Base-by-base conservation (phyloP, 495 filamentous ascomycete genomes). In the Podospora tetraspora region DNA sequence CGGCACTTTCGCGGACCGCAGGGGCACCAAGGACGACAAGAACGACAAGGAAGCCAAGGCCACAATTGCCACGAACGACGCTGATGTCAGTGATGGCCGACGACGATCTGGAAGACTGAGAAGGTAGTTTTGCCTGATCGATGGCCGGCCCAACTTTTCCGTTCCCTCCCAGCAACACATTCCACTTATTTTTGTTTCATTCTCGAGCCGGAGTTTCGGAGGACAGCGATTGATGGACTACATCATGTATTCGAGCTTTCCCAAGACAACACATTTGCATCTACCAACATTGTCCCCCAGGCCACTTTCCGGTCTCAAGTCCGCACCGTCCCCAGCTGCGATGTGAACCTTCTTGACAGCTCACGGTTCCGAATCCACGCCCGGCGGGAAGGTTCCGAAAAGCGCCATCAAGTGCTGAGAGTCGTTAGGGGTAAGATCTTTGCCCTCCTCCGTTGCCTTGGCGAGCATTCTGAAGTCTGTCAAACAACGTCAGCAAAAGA, bases 101-200 rank as follows among this genome's bases (percentile, higher is more conserved):
- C 73, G 79, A 23, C 78, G 79, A 27, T 82, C 80, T 1, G 74
- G 75, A 37, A 75, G 80, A 37, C 71, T 82, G 4, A 67, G 68
- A 61, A 23, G 71, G 57, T 61, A 13, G 1, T 22, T n/a, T 11
- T 29, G 24, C 10, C 32, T 34, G 6, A 13, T 11, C 9, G 57
- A 52, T n/a, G 21, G 25, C 24, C 16, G 8, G n/a, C 5, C 37
- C 13, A 19, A 19, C 16, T 29, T n/a, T 13, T 19, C 16, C 32
- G 1, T 3, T 52, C 16, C 6, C 37, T 52, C 37, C 16, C 37
- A 52, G 16, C 43, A 52, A 52, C 43, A 52, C 16, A n/a, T 52
- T 52, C 43, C 43, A 52, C 19, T 0, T n/a, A 25, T 7, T 52
- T n/a, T 52, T 52, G 43, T n/a, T 52, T 52, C 43, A n/a, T n/a